Evolutionary conservation across 345 rosid species (phyloP).

Genomic region (Boechera stricta): DNA sequence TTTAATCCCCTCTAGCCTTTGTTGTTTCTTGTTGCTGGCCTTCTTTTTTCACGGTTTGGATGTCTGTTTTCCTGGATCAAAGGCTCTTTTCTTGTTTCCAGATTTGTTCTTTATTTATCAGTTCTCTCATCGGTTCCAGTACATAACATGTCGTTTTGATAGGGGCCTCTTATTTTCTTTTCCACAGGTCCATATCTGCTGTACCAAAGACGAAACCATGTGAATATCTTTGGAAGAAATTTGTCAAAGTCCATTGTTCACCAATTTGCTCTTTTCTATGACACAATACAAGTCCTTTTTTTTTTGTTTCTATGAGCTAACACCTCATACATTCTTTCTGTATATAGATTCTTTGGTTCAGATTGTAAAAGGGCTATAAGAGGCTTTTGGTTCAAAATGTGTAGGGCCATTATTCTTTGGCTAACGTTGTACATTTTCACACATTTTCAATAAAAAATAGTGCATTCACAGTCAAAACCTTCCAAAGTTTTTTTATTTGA

Average conservation of each 20-base stretch:
- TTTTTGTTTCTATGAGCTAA: conserved; percentile 2
- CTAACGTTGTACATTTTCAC: background rate
- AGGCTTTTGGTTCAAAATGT: conserved; percentile 23
- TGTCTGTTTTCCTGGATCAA: background rate
- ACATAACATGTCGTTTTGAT: conserved; percentile 61
- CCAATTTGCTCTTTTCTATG: conserved; percentile 18
- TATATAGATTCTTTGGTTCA: conserved; percentile 33
- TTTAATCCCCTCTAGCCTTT: background rate
- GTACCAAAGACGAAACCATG: conserved; percentile 61
- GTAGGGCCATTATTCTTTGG: conserved; percentile 4
- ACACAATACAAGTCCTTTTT: conserved; percentile 12
- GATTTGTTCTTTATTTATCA: conserved; percentile 21
- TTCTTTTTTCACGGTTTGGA: conserved; percentile 13
- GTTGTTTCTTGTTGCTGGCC: background rate
- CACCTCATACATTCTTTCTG: conserved; percentile 18
- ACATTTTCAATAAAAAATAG: conserved; percentile 15
- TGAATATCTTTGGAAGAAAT: conserved; percentile 58
- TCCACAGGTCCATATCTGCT: conserved; percentile 72
- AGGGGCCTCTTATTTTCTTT: conserved; percentile 51
- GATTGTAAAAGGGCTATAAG: background rate
- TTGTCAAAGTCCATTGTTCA: conserved; percentile 49
- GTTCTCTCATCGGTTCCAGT: conserved; percentile 35
- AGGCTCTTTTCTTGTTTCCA: conserved; percentile 1
- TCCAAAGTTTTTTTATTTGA: background rate
- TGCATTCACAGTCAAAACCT: conserved; percentile 11